Evolutionary conservation across 2,329 filamentous ascomycete species (phyloP), one percentile per base, ranked within the genome.

Genomic region (Cordyceps javanica): DNA sequence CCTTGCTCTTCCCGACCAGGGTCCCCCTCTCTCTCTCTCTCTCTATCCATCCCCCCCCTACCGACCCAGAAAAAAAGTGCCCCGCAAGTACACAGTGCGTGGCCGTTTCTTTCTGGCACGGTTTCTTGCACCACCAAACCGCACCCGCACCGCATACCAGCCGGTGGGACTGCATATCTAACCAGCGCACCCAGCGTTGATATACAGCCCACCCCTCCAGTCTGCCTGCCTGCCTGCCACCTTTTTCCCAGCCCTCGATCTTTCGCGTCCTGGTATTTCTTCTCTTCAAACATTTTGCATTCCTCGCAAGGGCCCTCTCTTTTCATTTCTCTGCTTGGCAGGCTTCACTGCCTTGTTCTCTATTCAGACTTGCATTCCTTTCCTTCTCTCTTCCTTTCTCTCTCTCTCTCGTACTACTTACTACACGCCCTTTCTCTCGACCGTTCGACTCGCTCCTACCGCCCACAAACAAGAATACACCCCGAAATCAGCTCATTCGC

Each of bases 1-100:
- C n/a, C n/a, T n/a, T n/a, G n/a, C n/a, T n/a, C n/a, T n/a, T n/a
- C n/a, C n/a, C 30, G 30, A 32, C 30, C 30, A 32, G 30, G 30
- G n/a, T n/a, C n/a, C n/a, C n/a, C n/a, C n/a, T n/a, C n/a, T n/a
- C n/a, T n/a, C n/a, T n/a, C n/a, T n/a, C n/a, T n/a, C n/a, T n/a
- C n/a, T n/a, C n/a, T n/a, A n/a, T n/a, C n/a, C 19, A 11, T 7
- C 2, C 13, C 23, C 42, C 42, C 25, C 42, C 41, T 16, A 14
- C 16, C n/a, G n/a, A 25, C 36, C 25, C 23, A 41, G 7, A 21
- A 41, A 44, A 42, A 9, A 21, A 32, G 13, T 25, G 39, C 39
- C 51, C 51, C 51, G 51, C 30, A 54, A 26, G 51, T 54, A 54
- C 16, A 54, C 51, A 54, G 51, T 54, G 51, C 30, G 5, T 21